phyloP scores from a whole-genome alignment of 2,329 filamentous ascomycete genomes.

The Fusarium floridanum region DNA sequence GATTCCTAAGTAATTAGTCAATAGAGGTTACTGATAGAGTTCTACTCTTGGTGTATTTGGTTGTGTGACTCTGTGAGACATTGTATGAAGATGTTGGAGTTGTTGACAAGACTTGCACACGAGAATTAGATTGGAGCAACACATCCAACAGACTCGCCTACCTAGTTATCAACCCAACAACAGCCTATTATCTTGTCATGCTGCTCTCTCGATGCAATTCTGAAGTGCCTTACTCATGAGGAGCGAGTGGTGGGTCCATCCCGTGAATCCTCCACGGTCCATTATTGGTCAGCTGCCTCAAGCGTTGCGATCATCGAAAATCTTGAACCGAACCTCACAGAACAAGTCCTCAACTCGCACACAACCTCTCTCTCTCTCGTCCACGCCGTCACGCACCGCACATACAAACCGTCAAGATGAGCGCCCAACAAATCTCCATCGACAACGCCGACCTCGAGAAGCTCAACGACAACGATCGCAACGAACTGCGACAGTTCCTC shows the following conservation, averaged over 20 bases:
- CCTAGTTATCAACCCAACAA: neutral
- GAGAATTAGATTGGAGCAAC: neutral
- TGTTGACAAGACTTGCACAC: neutral
- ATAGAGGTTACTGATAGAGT: slow-evolving; percentile 16
- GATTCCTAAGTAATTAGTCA: slow-evolving; percentile 18
- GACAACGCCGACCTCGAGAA: slow-evolving; percentile 75
- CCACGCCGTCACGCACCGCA: neutral
- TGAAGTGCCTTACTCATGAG: neutral
- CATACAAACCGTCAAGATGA: slow-evolving; percentile 48
- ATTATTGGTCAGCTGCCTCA: slow-evolving; percentile 33
- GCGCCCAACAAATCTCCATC: slow-evolving; percentile 54
- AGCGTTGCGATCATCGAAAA: slow-evolving; percentile 38
- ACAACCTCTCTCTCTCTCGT: slow-evolving; percentile 12
- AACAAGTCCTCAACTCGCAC: slow-evolving; percentile 7
- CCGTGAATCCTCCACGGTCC: neutral
- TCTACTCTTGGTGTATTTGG: slow-evolving; percentile 6
- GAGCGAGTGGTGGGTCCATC: slow-evolving; percentile 17
- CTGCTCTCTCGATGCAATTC: neutral
- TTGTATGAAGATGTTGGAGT: neutral
- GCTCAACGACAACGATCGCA: slow-evolving; percentile 85
- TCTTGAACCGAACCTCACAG: slow-evolving; percentile 28
- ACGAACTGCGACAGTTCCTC: slow-evolving; percentile 88
- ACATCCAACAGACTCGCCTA: neutral
- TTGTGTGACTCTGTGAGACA: neutral
- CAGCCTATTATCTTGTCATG: neutral